Conservation (phyloP, 2,329 filamentous ascomycete genomes). For the Volutella citrinella region DNA sequence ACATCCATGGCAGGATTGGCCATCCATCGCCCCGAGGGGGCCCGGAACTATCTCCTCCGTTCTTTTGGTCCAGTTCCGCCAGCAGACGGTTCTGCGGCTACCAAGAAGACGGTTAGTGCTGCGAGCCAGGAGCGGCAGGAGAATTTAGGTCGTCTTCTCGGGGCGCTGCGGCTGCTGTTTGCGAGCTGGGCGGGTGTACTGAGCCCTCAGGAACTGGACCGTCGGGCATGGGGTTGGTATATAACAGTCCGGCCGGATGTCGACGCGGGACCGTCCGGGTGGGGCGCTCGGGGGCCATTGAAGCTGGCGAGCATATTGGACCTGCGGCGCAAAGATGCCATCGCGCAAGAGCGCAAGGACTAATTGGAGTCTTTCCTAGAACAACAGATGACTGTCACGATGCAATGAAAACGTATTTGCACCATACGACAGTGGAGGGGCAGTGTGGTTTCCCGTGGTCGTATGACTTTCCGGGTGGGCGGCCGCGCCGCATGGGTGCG, state of each 20-base stretch:
- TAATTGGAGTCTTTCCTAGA: no score
- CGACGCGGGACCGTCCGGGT: constrained; percentile 69
- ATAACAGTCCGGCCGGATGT: constrained; percentile 72
- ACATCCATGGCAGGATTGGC: constrained; percentile 55
- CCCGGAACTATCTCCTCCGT: constrained; percentile 55
- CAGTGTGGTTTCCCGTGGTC: no score
- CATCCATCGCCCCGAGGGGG: constrained; percentile 71
- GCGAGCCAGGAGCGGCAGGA: constrained; percentile 61
- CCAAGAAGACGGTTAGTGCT: constrained; percentile 42
- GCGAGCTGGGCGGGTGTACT: constrained; percentile 70
- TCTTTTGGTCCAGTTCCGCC: constrained; percentile 53
- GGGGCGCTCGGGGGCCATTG: constrained; percentile 77
- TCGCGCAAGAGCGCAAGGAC: no score
- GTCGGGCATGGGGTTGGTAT: constrained; percentile 80
- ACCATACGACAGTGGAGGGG: no score
- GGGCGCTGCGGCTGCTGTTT: constrained; percentile 68
- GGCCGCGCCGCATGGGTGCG: no score
- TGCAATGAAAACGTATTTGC: no score
- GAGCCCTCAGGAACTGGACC: constrained; percentile 64
- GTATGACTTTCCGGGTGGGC: no score
- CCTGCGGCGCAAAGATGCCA: constrained; percentile 46
- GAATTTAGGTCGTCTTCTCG: constrained; percentile 68
- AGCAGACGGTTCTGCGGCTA: constrained; percentile 11
- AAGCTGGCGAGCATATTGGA: constrained; percentile 64
- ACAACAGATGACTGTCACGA: no score